These are phyloP conservation scores for Xylaria polymorpha DNA, from an alignment of 2,329 filamentous ascomycete species.

Conservation along the genomic window DNA sequence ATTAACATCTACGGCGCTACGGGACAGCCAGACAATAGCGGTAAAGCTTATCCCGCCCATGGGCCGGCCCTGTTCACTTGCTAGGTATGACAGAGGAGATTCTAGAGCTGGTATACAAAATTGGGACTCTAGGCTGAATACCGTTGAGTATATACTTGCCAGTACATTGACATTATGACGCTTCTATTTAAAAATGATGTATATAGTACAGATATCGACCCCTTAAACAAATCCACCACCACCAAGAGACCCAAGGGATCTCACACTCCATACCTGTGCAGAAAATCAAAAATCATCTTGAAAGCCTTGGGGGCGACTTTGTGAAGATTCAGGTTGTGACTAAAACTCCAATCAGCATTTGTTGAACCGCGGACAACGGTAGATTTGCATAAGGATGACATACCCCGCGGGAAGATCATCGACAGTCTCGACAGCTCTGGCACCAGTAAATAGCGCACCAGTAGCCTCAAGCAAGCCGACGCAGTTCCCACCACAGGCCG, in stretches of 20 bases:
- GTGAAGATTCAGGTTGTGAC: slow-evolving; percentile 49
- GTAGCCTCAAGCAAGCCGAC: slow-evolving; percentile 42
- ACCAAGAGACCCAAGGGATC: background rate
- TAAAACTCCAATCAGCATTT: slow-evolving; percentile 19
- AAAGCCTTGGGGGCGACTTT: slow-evolving; percentile 46
- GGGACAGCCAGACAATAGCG: background rate
- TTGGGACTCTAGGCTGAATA: background rate
- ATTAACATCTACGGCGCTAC: background rate
- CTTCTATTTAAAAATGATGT: background rate
- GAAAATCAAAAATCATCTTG: slow-evolving; percentile 44
- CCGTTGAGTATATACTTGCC: background rate
- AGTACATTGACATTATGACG: background rate
- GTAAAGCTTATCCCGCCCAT: slow-evolving; percentile 1
- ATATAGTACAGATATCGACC: slow-evolving; percentile 1
- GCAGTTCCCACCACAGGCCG: slow-evolving; percentile 49
- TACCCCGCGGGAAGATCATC: slow-evolving; percentile 48
- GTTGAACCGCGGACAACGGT: background rate
- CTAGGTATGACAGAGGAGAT: background rate
- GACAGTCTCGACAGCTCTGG: slow-evolving; percentile 43
- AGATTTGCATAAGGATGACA: slow-evolving; percentile 22
- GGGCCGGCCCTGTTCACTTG: background rate
- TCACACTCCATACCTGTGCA: slow-evolving; percentile 44
- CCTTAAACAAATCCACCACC: background rate
- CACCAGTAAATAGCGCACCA: slow-evolving; percentile 38
- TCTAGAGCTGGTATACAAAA: background rate